Evolutionary conservation across 345 rosid genomes (phyloP), one percentile per base, ranked within the genome.

Genomic region (Noccaea bulbosa): DNA sequence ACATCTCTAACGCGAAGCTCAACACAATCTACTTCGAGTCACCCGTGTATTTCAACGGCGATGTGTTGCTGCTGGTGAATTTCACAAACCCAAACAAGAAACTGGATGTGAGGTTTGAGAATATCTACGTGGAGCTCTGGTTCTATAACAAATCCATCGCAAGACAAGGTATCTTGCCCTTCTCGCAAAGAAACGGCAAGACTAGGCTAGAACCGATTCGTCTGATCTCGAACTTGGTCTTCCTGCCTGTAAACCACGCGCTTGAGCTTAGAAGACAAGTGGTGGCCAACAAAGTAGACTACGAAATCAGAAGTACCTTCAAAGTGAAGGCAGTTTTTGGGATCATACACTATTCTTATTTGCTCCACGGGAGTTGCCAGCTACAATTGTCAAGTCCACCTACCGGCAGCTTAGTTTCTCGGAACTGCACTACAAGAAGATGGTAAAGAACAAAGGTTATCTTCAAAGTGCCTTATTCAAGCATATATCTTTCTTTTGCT

Each of bases 31-130:
- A 83, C 90, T 87, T 93, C 32, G 96, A 87, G 59, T 82, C 97
- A 3, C 92, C 91, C 0, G 88, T 81, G 66, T 89, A 83, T 77
- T 86, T 93, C 83, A 93, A 89, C 0, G 95, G 96, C 2, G 91
- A 93, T 49, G 67, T 93, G 62, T 74, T 82, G 70, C 75, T 90
- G 73, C 78, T 83, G 2, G 85, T 83, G 11, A 89, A 89, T 44
- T 87, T 91, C 72, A 82, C 96, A 65, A 93, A 93, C 72, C 96
- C 93, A 9, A 91, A 91, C 70, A 73, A 72, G 71, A 91, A 87
- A 76, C 76, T 91, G 11, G 80, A 81, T 38, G 77, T 86, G 39
- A 86, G 83, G 68, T 91, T 88, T 33, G 94, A 89, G 81, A 62
- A 79, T 53, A 66, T 81, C 38, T 72, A 70, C 2, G 69, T 88